Evolutionary conservation across 192 early-diverging fungal species (phyloP).

Genomic region (Phycomyces blakesleeanus): DNA sequence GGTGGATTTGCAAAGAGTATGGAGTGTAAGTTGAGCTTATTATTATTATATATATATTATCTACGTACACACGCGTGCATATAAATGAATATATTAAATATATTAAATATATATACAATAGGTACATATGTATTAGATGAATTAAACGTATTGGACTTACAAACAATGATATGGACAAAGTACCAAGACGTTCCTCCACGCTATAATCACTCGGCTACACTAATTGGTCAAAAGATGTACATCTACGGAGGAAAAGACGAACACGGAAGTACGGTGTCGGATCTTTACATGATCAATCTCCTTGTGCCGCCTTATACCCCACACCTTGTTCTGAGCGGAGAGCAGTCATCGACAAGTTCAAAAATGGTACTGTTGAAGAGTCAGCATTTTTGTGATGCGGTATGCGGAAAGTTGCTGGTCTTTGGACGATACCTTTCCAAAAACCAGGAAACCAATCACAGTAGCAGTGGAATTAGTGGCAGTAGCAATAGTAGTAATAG

Average conservation of each 20-base stretch:
- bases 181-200: slow-evolving; percentile 44
- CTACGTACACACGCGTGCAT: too few species aligned
- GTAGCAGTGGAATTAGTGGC: too few species aligned
- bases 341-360: slow-evolving; percentile 26
- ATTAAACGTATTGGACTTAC: slow-evolving; percentile 55
- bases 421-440: slow-evolving; percentile 46
- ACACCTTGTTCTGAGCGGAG: slow-evolving; percentile 26
- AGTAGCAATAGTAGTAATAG: too few species aligned
- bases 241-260: slow-evolving; percentile 59
- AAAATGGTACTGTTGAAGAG: slow-evolving; percentile 51
- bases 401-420: slow-evolving; percentile 49
- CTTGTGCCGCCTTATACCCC: slow-evolving; percentile 34
- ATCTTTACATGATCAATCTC: slow-evolving; percentile 54
- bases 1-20: slow-evolving; percentile 56
- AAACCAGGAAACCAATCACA: slow-evolving; percentile 14
- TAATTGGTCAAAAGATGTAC: slow-evolving; percentile 53
- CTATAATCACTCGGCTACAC: slow-evolving; percentile 51
- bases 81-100: too few species aligned
- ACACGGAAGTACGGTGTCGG: slow-evolving; percentile 44
- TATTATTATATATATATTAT: too few species aligned
- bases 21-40: slow-evolving; percentile 45
- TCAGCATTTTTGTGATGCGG: slow-evolving; percentile 58
- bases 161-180: slow-evolving; percentile 51
- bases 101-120: too few species aligned
- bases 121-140: slow-evolving; percentile 51